A percentile compares a stretch with the other conserved stretches of the same genome.
phyloP scores from a whole-genome alignment of 148 eudicot species.

The Rhododendron griersonianum region DNA sequence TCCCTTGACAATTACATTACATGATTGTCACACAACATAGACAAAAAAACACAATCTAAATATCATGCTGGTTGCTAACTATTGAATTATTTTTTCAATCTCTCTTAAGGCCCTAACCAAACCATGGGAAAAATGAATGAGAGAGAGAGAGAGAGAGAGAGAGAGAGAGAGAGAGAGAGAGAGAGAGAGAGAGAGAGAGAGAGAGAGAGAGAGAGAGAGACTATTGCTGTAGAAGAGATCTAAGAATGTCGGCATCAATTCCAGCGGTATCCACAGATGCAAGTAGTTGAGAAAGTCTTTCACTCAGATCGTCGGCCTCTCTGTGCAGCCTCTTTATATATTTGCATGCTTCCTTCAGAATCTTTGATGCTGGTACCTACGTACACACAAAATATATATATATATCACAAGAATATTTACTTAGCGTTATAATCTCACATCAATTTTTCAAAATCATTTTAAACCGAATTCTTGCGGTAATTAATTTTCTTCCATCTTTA shows the following conservation, averaged over 20 bases:
- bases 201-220: constrained; percentile 9
- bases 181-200: constrained; percentile 7
- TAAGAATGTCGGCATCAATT: constrained; percentile 28
- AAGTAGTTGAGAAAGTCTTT: constrained; percentile 33
- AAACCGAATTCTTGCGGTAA: background rate
- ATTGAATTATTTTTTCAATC: background rate
- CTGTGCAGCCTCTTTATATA: constrained; percentile 43
- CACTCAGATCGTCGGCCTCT: constrained; percentile 50
- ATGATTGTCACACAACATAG: background rate
- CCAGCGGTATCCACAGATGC: constrained; percentile 20
- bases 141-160: background rate
- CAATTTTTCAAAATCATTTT: background rate
- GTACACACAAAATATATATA: background rate
- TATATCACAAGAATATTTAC: background rate
- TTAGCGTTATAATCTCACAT: background rate
- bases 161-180: constrained; percentile 4
- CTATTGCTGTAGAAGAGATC: constrained; percentile 27
- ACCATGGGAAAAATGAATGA: background rate
- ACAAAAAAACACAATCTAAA: background rate
- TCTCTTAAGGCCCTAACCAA: background rate
- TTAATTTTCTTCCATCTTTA: background rate
- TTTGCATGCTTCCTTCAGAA: constrained; percentile 44
- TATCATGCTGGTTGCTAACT: background rate
- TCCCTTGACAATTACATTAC: too few species aligned
- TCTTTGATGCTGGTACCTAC: constrained; percentile 34